Evolutionary conservation across 1,284 basidiomycete genomes (phyloP).

Genomic region (Phylloboletellus chloephorus): DNA sequence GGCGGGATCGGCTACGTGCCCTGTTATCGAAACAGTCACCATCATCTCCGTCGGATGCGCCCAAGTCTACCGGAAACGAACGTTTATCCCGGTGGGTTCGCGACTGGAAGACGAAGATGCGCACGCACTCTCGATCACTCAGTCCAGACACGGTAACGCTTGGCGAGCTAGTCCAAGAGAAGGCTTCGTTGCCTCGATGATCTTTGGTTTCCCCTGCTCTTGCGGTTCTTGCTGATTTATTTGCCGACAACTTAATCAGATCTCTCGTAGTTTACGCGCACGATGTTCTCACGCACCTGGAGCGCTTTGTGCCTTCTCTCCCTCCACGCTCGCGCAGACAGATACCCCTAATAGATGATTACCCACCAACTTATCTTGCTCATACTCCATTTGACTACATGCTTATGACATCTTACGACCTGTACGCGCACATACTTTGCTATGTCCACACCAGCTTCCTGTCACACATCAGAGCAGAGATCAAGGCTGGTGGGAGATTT

Average conservation of each 20-base stretch:
- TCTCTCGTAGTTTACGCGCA: constrained; percentile 26
- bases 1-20: constrained; percentile 54
- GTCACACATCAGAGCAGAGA: too few relatives aligned
- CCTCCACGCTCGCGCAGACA: constrained; percentile 15
- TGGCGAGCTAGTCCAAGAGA: constrained; percentile 44
- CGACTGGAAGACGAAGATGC: constrained; percentile 53
- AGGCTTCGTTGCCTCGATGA: constrained; percentile 33
- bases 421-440: constrained; percentile 29
- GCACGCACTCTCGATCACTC: constrained; percentile 41
- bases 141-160: constrained; percentile 38
- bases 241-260: constrained; percentile 16
- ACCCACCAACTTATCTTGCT: constrained; percentile 22
- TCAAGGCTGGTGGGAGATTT: too few relatives aligned
- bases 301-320: constrained; percentile 12
- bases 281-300: constrained; percentile 19
- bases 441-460: constrained; percentile 8
- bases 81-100: constrained; percentile 50
- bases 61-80: constrained; percentile 31
- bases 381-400: constrained; percentile 16
- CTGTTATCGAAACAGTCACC: constrained; percentile 44
- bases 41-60: constrained; percentile 19
- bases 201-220: constrained; percentile 12
- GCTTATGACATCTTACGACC: constrained; percentile 26
- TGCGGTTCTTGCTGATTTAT: constrained; percentile 20
- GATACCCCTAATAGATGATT: constrained; percentile 34